Evolutionary conservation across 2,329 filamentous ascomycete genomes (phyloP), one percentile per base, ranked within the genome.

Genomic region (Fusarium haematococcum): DNA sequence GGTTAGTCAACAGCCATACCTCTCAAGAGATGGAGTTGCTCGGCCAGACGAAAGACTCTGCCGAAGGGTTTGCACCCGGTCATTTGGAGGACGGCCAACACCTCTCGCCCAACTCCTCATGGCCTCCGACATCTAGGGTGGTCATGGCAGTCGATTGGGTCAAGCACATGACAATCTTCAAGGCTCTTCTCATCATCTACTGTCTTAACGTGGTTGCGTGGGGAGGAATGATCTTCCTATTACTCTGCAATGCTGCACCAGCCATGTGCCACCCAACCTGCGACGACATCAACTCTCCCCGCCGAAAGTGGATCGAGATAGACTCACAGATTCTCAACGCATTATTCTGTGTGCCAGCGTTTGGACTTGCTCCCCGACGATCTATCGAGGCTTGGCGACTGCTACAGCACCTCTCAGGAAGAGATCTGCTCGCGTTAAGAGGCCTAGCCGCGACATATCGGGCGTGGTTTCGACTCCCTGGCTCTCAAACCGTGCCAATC

Each of bases 321-420:
- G 93, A 95, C 80, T 93, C 92, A 1, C 95, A 97, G 80, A 92
- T 97, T 68, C 76, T 83, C 20, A 97, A 95, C 78, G 93, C 89
- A 0, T 88, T 97, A 0, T 97, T 97, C 87, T 97, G 94, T 82
- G 91, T 97, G 6, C 95, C 94, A 1, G 94, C 91, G 1, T 95
- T 97, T 72, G 94, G 95, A 0, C 87, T 96, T 5, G 92, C 93
- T 1, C 94, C 94, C 0, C 97, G 94, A 94, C 89, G 95, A 33
- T 93, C 95, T 75, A 88, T 94, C 25, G 94, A 97, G 4, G 43
- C 14, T 5, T 48, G 23, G 43, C 0, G 16, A 16, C 2, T 48
- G 6, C 4, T 23, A 8, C 20, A 20, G 2, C 13, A 45, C 6
- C 6, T 45, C 4, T 23, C 20, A 23, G 41, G 41, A 8, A 6